phyloP scores from a whole-genome alignment of 2,329 filamentous ascomycete genomes.

The Xylaria sp. region DNA sequence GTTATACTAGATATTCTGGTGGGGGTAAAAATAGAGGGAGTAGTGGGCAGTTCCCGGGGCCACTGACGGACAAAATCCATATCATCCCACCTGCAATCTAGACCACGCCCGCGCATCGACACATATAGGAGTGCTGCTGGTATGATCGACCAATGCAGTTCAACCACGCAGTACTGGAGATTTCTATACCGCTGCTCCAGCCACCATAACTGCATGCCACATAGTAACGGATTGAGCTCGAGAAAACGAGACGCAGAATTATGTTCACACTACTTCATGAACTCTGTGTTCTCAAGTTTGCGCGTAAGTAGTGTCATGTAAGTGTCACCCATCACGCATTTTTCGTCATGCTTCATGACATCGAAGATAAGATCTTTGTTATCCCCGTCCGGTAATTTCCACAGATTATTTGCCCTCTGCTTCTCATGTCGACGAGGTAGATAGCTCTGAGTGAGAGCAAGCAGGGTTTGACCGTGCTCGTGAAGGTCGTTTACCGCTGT shows the following conservation, averaged over 20 bases:
- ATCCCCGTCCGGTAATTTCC: background rate
- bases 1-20: background rate
- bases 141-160: constrained; percentile 16
- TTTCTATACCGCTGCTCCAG: constrained; percentile 7
- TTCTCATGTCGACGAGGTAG: background rate
- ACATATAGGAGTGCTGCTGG: constrained; percentile 30
- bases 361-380: background rate
- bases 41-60: background rate
- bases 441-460: background rate
- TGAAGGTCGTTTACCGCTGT: constrained; percentile 14
- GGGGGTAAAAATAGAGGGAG: background rate
- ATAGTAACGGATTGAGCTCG: constrained; percentile 1
- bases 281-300: background rate
- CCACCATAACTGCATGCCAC: constrained; percentile 31
- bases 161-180: background rate
- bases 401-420: background rate
- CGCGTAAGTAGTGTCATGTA: background rate
- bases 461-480: background rate
- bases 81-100: constrained; percentile 13
- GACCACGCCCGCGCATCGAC: background rate
- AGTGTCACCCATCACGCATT: background rate
- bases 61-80: constrained; percentile 34
- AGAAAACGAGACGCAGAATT: background rate
- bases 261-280: background rate
- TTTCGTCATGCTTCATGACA: background rate